Conservation (phyloP, 305 asterid genomes). For the Ruellia speciosa region DNA sequence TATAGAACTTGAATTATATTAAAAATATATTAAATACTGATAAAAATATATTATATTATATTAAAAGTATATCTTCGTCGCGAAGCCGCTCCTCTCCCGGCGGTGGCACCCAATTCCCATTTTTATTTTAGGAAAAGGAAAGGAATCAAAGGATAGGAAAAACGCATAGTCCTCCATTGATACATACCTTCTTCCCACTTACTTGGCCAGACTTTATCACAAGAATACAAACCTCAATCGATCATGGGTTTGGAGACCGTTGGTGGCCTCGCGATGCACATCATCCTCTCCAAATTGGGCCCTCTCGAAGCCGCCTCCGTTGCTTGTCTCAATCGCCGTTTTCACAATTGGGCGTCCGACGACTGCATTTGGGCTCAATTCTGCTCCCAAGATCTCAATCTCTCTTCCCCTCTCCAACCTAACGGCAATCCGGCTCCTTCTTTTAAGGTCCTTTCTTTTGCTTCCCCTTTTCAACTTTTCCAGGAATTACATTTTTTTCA, state of each 20-base stretch:
- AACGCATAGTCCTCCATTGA: no score
- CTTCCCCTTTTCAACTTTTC: neutral
- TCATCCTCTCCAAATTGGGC: slow-evolving; percentile 55
- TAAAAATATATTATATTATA: no score
- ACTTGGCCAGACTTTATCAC: no score
- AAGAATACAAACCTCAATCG: neutral
- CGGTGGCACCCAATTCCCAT: no score
- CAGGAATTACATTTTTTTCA: neutral
- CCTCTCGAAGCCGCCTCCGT: slow-evolving; percentile 56
- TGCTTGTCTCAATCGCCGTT: slow-evolving; percentile 50
- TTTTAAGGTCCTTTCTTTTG: slow-evolving; percentile 44
- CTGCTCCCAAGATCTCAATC: slow-evolving; percentile 62
- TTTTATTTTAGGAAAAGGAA: no score
- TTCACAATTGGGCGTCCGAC: slow-evolving; percentile 61
- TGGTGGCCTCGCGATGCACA: slow-evolving; percentile 65
- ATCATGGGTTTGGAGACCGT: slow-evolving; percentile 56
- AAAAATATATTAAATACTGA: no score
- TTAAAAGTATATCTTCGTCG: no score
- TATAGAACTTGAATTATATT: no score
- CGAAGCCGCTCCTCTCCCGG: no score
- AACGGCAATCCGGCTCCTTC: slow-evolving; percentile 43
- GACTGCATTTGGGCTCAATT: slow-evolving; percentile 66
- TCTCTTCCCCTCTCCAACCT: slow-evolving; percentile 60
- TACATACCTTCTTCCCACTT: neutral
- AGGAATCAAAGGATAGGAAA: no score